Evolutionary conservation across 495 filamentous ascomycete species (phyloP), one percentile per base, ranked within the genome.

Genomic region (Apodospora peruviana): DNA sequence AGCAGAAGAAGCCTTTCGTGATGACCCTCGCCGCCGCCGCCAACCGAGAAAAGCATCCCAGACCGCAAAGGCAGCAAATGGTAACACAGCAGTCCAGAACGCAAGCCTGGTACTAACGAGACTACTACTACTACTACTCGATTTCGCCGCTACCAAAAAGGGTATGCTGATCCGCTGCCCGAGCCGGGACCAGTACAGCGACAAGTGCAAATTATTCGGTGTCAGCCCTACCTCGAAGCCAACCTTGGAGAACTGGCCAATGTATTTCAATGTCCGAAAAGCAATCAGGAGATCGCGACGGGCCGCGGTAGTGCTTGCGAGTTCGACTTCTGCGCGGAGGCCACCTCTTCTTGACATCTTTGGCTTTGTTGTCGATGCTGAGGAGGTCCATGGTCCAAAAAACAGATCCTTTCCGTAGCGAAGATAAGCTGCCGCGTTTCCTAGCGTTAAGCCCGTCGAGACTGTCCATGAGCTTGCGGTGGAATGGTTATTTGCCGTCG

Each of bases 21-120:
- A n/a, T n/a, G n/a, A n/a, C n/a, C n/a, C n/a, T 14, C 27, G 7
- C 27, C 27, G 7, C 27, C 27, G 7, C 9, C 74, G 67, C 38
- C 72, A 61, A 38, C 72, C 71, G 3, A 72, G 62, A 47, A 74
- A 70, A 10, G 7, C 27, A 48, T 82, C 77, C 32, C 74, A 45
- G 0, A 72, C 74, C 12, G 75, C 71, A 43, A 81, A 75, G 16
- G 69, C 58, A 10, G 70, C 50, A 60, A 77, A 78, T 0, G 79
- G 77, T 8, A 74, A 52, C 24, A 78, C 50, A 5, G 70, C 58
- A 4, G 64, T 72, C 43, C 60, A 64, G 24, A 71, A 56, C 12
- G 66, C 43, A n/a, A 65, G 40, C 25, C 47, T 48, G 7, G 43
- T 32, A 40, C 17, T 43, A 11, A 57, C 16, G n/a, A n/a, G n/a